Conservation (phyloP, 495 filamentous ascomycete species). For the Penicillium bovifimosum region DNA sequence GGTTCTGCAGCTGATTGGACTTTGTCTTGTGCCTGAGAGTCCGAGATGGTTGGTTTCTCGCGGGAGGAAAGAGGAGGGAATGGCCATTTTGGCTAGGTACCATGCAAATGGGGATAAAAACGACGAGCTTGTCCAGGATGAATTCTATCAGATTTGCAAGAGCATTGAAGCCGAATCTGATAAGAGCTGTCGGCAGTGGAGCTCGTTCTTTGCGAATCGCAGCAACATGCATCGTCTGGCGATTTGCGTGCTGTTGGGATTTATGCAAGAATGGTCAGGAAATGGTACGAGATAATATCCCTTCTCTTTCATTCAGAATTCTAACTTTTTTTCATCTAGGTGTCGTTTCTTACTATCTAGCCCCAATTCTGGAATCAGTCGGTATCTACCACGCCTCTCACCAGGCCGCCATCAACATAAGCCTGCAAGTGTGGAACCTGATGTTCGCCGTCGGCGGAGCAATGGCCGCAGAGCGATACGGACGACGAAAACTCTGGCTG, state of each 20-base stretch:
- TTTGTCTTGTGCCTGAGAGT: constrained; percentile 22
- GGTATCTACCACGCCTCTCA: constrained; percentile 46
- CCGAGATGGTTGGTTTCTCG: constrained; percentile 40
- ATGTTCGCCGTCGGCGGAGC: constrained; percentile 42
- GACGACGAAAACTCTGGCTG: constrained; percentile 53
- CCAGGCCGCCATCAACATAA: constrained; percentile 35
- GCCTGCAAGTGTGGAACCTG: constrained; percentile 26
- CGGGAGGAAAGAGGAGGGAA: constrained; percentile 34
- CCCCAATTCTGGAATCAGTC: constrained; percentile 48
- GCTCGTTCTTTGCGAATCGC: constrained; percentile 53
- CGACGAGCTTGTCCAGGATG: constrained; percentile 24
- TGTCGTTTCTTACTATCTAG: constrained; percentile 59
- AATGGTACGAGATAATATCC: constrained; percentile 40
- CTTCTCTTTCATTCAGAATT: not conserved
- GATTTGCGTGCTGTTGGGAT: constrained; percentile 54
- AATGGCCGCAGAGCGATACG: constrained; percentile 50
- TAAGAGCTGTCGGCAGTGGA: constrained; percentile 18
- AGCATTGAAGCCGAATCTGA: constrained; percentile 45
- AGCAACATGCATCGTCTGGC: constrained; percentile 60
- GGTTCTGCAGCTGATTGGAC: constrained; percentile 11
- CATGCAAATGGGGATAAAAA: constrained; percentile 28
- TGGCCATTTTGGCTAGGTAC: constrained; percentile 33
- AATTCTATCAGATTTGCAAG: constrained; percentile 38
- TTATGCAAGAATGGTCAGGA: constrained; percentile 59
- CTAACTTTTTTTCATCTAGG: constrained; percentile 11